Base-by-base conservation (phyloP, 495 filamentous ascomycete species). In the Penicillium crystallinum region DNA sequence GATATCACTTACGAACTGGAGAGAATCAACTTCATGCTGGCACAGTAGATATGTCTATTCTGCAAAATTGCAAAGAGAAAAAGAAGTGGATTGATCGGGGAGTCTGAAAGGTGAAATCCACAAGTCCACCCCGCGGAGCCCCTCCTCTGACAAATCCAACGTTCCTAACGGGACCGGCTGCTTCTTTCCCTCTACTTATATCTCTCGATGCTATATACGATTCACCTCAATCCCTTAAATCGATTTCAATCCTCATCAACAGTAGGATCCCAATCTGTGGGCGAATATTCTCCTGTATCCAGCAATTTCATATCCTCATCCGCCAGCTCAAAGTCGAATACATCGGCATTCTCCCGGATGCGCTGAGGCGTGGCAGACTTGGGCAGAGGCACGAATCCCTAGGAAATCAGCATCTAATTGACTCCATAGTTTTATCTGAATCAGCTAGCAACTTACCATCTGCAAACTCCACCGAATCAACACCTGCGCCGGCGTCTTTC, bases 391-490 rank as follows among this genome's bases (percentile, higher is more conserved):
- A 81, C 80, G 21, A 80, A 80, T 22, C 81, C 81, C 77, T 74
- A 56, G 43, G n/a, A 15, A 33, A 47, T 58, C 31, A 45, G 46
- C 37, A 27, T 27, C 23, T 27, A 27, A 7, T 3, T 7, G 7
- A 3, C 7, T 27, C 23, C 3, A 27, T 27, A 27, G 23, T 3
- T 27, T 27, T 3, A 3, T 27, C 7, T 27, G 23, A 27, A 27
- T 11, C 33, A 6, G 22, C n/a, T 18, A 38, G 29, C 23, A 3
- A 40, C 70, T 52, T 44, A 73, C 71, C 65, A 76, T 92, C 68
- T 95, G 89, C 64, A 96, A 67, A 57, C 87, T 88, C 91, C 91
- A 95, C 41, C 89, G 76, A 19, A 96, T 62, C 59, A 96, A 69
- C 14, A 96, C 76, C 76, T 96, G 91, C 2, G 88, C 84, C 50